phyloP scores from a whole-genome alignment of 805 yeast species.

The Jamesozyma hellenica region DNA sequence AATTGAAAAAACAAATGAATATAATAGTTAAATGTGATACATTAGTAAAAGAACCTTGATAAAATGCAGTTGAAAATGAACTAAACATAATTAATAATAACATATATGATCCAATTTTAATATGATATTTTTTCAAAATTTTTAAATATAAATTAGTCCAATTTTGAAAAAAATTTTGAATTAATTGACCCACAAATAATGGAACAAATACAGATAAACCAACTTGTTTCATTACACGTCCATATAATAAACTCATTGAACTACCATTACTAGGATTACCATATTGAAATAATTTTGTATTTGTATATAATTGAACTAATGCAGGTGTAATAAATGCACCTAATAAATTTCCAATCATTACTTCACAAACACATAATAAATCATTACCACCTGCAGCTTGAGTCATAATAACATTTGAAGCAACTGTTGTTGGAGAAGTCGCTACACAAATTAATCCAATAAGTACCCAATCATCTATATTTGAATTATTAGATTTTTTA shows the following conservation, averaged over 20 bases:
- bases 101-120: conserved; percentile 71
- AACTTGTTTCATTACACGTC: conserved; percentile 75
- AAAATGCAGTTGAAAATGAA: conserved; percentile 80
- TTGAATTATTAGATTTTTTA: conserved; percentile 42
- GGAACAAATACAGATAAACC: conserved; percentile 82
- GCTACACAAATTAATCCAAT: conserved; percentile 77
- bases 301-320: conserved; percentile 57
- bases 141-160: conserved; percentile 23
- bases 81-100: conserved; percentile 66
- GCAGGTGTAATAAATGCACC: conserved; percentile 90
- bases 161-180: conserved; percentile 60
- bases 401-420: conserved; percentile 90
- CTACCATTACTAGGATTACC: conserved; percentile 68
- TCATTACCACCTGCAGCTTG: conserved; percentile 77
- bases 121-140: conserved; percentile 17
- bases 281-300: conserved; percentile 49
- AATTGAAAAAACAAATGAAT: conserved; percentile 71
- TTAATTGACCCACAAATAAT: conserved; percentile 74
- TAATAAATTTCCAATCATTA: conserved; percentile 69
- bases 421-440: conserved; percentile 84
- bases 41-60: conserved; percentile 65
- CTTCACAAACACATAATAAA: conserved; percentile 69
- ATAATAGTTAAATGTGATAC: conserved; percentile 62
- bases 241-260: conserved; percentile 47
- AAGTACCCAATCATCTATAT: conserved; percentile 67